phyloP scores from a whole-genome alignment of 1,284 basidiomycete genomes.

The Boletus semigastroideus region DNA sequence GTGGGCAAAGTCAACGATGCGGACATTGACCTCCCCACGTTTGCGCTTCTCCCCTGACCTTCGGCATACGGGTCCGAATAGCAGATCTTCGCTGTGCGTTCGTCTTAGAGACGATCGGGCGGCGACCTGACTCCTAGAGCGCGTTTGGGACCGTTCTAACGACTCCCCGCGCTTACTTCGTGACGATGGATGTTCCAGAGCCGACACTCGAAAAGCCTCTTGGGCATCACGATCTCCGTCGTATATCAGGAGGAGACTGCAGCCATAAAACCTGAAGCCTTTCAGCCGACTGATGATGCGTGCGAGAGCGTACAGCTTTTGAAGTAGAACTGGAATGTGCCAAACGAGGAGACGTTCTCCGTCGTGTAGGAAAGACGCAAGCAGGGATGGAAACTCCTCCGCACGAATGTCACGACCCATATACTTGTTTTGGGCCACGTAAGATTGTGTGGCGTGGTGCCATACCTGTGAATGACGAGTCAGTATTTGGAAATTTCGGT shows the following conservation, averaged over 20 bases:
- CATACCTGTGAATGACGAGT: slow-evolving; percentile 65
- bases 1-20: slow-evolving; percentile 98
- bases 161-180: slow-evolving; percentile 78
- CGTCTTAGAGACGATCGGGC: slow-evolving; percentile 55
- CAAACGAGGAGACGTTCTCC: slow-evolving; percentile 83
- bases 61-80: slow-evolving; percentile 61
- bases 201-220: slow-evolving; percentile 61
- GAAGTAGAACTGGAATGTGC: slow-evolving; percentile 89
- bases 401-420: slow-evolving; percentile 87
- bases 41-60: slow-evolving; percentile 60
- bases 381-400: slow-evolving; percentile 80
- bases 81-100: slow-evolving; percentile 73
- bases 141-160: slow-evolving; percentile 52
- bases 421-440: slow-evolving; percentile 96
- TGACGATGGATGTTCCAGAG: slow-evolving; percentile 66
- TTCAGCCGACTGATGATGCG: slow-evolving; percentile 85
- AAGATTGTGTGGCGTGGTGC: slow-evolving; percentile 80
- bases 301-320: slow-evolving; percentile 93
- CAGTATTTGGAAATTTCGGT: slow-evolving; percentile 2
- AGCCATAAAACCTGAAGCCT: slow-evolving; percentile 98
- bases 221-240: slow-evolving; percentile 92
- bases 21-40: slow-evolving; percentile 92
- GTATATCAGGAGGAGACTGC: slow-evolving; percentile 95
- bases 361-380: slow-evolving; percentile 84
- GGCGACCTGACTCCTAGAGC: slow-evolving; percentile 38